Percentiles rank a stretch among this genome's conserved stretches.
Evolutionary conservation across 495 filamentous ascomycete genomes (phyloP).

Genomic region (Trichocladium uniseriatum): DNA sequence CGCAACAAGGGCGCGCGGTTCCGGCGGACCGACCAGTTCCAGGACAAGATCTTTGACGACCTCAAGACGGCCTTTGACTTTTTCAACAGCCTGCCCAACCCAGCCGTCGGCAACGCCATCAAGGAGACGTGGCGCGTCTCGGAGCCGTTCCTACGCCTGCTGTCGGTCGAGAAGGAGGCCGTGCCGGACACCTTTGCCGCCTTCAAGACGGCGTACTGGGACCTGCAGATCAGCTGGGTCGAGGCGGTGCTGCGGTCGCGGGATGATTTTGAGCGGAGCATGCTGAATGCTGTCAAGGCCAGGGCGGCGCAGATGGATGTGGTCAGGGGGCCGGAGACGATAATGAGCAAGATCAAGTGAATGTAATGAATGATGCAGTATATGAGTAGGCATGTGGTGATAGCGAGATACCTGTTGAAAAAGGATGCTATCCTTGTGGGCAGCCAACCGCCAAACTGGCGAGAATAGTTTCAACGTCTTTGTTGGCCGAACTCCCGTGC

Average conservation of each 20-base stretch:
- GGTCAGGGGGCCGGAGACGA: slow-evolving; percentile 69
- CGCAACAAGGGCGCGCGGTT: slow-evolving; percentile 88
- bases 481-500: too few species aligned
- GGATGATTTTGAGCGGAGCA: slow-evolving; percentile 87
- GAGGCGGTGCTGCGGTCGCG: slow-evolving; percentile 77
- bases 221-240: slow-evolving; percentile 92
- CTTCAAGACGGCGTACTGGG: slow-evolving; percentile 86
- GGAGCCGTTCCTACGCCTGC: slow-evolving; percentile 64
- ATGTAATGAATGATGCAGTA: slow-evolving; percentile 1
- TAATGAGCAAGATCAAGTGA: slow-evolving; percentile 83
- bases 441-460: too few species aligned
- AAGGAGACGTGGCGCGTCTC: slow-evolving; percentile 89
- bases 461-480: too few species aligned
- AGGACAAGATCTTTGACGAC: slow-evolving; percentile 85
- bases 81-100: slow-evolving; percentile 47
- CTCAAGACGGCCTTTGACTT: slow-evolving; percentile 75
- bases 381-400: too few species aligned
- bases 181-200: slow-evolving; percentile 68
- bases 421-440: too few species aligned
- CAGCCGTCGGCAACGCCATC: slow-evolving; percentile 46
- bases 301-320: slow-evolving; percentile 76
- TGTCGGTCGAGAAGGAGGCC: slow-evolving; percentile 63
- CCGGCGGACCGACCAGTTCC: slow-evolving; percentile 70
- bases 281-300: slow-evolving; percentile 80
- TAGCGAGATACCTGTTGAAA: too few species aligned